Evolutionary conservation across 2,329 filamentous ascomycete genomes (phyloP), one percentile per base, ranked within the genome.

Genomic region (Aspergillus tubingensis): DNA sequence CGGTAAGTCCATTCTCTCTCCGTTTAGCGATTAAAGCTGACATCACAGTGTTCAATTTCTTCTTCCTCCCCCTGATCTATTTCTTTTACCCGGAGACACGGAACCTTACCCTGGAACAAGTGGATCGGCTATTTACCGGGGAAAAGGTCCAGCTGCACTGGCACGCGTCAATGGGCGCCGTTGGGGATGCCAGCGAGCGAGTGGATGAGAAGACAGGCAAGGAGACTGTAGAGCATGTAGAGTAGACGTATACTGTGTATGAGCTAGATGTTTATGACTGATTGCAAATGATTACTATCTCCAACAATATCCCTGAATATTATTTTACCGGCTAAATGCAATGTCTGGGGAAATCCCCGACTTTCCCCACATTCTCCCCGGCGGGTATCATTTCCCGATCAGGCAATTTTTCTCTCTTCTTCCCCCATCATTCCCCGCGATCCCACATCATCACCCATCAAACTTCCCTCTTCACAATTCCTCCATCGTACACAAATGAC

Each of bases 1-100:
- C 48, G 57, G 69, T 70, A 68, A 58, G 65, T 57, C 32, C 1
- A 15, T 13, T 17, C 13, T 23, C 27, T 3, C 8, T 6, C 2
- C 15, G 8, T 10, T 30, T 11, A 36, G 32, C 10, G 11, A 36
- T 6, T 0, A 6, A 1, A 36, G 32, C 32, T 36, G 11, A 36
- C 32, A n/a, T 8, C 21, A 38, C 17, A 67, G 70, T 80, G 1
- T 77, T 81, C 70, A 82, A 83, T 64, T 79, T 75, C 59, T 72
- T 73, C 23, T 84, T 85, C 68, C 75, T 85, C 2, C 82, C 82
- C 1, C 73, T 80, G 10, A 77, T 82, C 25, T 82, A 81, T 68
- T 69, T 76, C 59, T 70, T 76, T 57, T 76, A 76, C 44, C 74
- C 75, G 7, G 72, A 76, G 55, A 71, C 73, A 0, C 70, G 69